phyloP scores from a whole-genome alignment of 805 yeast genomes.

The Nakazawaea ernobii region DNA sequence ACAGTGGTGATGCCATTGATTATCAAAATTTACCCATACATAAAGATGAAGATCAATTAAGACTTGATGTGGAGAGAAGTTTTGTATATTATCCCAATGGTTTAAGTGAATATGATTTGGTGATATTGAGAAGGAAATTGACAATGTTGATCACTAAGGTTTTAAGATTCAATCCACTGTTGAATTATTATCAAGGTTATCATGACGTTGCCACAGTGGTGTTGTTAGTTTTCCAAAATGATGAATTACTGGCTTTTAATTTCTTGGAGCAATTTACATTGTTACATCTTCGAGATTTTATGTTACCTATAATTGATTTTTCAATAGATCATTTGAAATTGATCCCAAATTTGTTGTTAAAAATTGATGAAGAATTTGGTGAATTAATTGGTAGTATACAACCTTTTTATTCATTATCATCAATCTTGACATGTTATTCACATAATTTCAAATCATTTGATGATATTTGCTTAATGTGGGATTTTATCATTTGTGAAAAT shows the following conservation, averaged over 20 bases:
- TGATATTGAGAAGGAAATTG: slow-evolving; percentile 34
- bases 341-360: slow-evolving; percentile 55
- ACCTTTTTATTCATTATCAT: slow-evolving; percentile 69
- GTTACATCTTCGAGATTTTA: slow-evolving; percentile 71
- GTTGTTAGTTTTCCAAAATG: slow-evolving; percentile 40
- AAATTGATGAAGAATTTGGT: slow-evolving; percentile 40
- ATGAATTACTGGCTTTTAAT: slow-evolving; percentile 28
- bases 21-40: slow-evolving; percentile 38
- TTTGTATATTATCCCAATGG: slow-evolving; percentile 37
- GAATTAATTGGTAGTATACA: slow-evolving; percentile 34
- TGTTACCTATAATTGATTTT: slow-evolving; percentile 65
- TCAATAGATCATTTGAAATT: slow-evolving; percentile 61
- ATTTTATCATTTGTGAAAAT: slow-evolving; percentile 51
- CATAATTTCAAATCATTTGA: slow-evolving; percentile 46
- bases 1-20: slow-evolving; percentile 7
- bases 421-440: slow-evolving; percentile 70
- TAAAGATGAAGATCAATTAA: slow-evolving; percentile 73
- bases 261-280: slow-evolving; percentile 54
- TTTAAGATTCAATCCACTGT: slow-evolving; percentile 52
- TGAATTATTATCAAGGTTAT: slow-evolving; percentile 86
- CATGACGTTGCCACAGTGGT: slow-evolving; percentile 80
- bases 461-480: slow-evolving; percentile 60
- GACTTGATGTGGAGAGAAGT: slow-evolving; percentile 72
- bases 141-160: slow-evolving; percentile 42
- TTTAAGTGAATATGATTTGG: slow-evolving; percentile 16